Base-by-base conservation (phyloP, 1,284 basidiomycete species). In the Puccinia polysora region DNA sequence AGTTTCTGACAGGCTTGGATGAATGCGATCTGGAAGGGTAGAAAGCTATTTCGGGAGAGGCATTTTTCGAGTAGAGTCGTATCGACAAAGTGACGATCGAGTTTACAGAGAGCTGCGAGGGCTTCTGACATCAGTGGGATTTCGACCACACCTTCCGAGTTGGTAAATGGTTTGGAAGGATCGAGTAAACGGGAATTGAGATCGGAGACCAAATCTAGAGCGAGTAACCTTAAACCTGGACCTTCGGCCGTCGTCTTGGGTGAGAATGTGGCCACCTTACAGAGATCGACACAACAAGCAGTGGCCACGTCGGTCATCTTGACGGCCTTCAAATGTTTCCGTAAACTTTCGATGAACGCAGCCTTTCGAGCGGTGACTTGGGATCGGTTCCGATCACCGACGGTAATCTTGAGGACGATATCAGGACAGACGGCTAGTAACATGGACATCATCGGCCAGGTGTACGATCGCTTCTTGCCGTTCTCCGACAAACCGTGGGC, bases 371-470 rank as follows among this genome's bases (percentile, higher is more conserved):
- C 70, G 1, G 58, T 64, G 7, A 79, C 75, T 81, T 81, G 60
- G 76, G 75, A 52, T 82, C 68, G 45, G 77, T 80, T 25, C 82
- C 82, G 73, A 43, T 82, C 81, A 2, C 80, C 80, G 43, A 80
- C 76, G 5, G 81, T 81, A 7, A 81, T 78, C 43, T 80, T 79
- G 75, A 80, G 81, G 60, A 92, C 81, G 23, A 88, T 83, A 71
- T 96, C 94, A 0, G 88, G 86, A 52, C 88, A 89, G 63, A 91
- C 84, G 73, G 89, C 86, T 52, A 89, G 83, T 6, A 97, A 83
- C 56, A 88, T 84, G 0, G 88, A 85, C 74, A 96, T 84, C 12
- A 88, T 86, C 0, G 92, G 91, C 88, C 91, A 95, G 60, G 77
- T 76, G n/a, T 90, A 82, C 38, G 85, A 83, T 79, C 86, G 79